Evolutionary conservation across 106 monocot species (phyloP).

Genomic region (Allium fistulosum): DNA sequence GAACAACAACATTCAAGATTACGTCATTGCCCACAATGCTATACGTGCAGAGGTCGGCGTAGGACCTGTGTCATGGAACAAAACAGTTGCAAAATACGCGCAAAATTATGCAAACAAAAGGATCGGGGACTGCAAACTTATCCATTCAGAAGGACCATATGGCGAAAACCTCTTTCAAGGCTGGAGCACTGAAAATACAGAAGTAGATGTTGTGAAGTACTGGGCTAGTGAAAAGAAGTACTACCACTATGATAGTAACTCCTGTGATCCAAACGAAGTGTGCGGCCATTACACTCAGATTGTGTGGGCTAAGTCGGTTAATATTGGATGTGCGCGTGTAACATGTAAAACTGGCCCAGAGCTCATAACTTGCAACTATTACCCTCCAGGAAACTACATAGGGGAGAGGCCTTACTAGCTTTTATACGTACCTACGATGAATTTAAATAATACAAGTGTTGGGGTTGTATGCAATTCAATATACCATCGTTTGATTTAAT

Average conservation of each 20-base stretch:
- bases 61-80: too few relatives aligned
- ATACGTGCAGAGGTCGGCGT: too few relatives aligned
- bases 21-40: too few relatives aligned
- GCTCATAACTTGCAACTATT: not conserved
- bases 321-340: not conserved
- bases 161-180: not conserved
- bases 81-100: not conserved
- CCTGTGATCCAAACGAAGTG: not conserved
- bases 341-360: not conserved
- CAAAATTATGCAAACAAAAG: not conserved
- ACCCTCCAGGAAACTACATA: not conserved
- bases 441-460: too few relatives aligned
- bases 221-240: not conserved
- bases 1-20: too few relatives aligned
- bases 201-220: not conserved
- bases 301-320: not conserved
- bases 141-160: not conserved
- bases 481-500: too few relatives aligned
- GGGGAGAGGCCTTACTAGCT: not conserved
- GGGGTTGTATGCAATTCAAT: too few relatives aligned
- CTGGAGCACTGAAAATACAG: not conserved
- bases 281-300: not conserved
- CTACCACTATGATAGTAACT: not conserved
- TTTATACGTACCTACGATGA: too few relatives aligned
- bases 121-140: not conserved